Evolutionary conservation across 1,139 yeast species (phyloP).

Genomic region (Taphrina pruni): DNA sequence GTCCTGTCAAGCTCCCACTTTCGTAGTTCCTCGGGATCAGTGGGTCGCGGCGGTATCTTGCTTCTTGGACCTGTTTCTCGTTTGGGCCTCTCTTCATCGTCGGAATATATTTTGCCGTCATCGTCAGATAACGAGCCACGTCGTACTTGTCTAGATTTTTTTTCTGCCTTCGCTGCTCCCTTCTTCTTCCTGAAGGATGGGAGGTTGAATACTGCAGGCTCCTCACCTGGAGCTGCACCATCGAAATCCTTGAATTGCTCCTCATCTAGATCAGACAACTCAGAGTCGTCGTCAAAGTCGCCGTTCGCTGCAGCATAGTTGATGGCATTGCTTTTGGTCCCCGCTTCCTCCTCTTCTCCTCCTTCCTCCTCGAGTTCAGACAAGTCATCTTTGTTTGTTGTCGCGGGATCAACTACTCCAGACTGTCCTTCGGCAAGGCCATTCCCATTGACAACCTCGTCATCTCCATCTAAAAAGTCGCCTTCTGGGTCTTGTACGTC

Average conservation of each 20-base stretch:
- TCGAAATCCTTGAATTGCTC: slow-evolving; percentile 52
- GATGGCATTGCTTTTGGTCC: slow-evolving; percentile 12
- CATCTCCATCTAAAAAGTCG: slow-evolving; percentile 2
- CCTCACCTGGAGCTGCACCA: slow-evolving; percentile 47
- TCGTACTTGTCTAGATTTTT: slow-evolving; percentile 46
- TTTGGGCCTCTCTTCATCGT: slow-evolving; percentile 49
- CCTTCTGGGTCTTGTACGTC: slow-evolving; percentile 25
- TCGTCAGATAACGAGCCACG: slow-evolving; percentile 47
- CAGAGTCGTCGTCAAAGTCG: slow-evolving; percentile 47
- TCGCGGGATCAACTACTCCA: neutral
- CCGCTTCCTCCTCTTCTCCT: neutral
- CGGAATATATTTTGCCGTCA: slow-evolving; percentile 45
- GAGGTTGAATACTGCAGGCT: slow-evolving; percentile 54
- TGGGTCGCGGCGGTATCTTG: slow-evolving; percentile 34
- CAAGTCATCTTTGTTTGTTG: neutral
- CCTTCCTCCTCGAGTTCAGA: slow-evolving; percentile 3
- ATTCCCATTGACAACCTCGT: slow-evolving; percentile 11
- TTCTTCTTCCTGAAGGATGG: slow-evolving; percentile 52
- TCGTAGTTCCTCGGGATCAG: slow-evolving; percentile 47
- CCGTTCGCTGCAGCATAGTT: slow-evolving; percentile 39
- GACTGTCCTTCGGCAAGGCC: slow-evolving; percentile 24
- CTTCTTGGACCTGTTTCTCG: slow-evolving; percentile 27
- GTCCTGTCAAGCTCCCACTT: slow-evolving; percentile 81
- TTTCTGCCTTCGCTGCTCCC: slow-evolving; percentile 41
- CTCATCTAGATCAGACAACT: slow-evolving; percentile 54